Percentiles rank a stretch among this genome's conserved stretches.
phyloP scores from a whole-genome alignment of 2,329 filamentous ascomycete genomes.

The Exophiala bonariae region DNA sequence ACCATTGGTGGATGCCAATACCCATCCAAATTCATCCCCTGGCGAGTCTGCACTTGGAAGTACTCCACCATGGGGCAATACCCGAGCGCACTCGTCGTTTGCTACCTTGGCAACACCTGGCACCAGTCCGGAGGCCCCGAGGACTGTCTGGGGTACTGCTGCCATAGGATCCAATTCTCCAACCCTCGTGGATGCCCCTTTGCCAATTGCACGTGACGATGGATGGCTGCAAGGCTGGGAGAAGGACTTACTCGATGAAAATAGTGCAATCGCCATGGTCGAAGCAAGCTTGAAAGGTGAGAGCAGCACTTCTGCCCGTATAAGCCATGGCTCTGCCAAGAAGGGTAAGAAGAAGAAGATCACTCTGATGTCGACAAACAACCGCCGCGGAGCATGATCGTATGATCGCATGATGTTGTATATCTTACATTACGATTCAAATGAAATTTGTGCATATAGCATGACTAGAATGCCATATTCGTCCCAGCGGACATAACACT shows the following conservation, averaged over 20 bases:
- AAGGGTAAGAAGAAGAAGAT: slow-evolving; percentile 67
- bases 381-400: slow-evolving; percentile 54
- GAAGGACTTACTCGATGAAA: slow-evolving; percentile 68
- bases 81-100: slow-evolving; percentile 41
- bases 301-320: slow-evolving; percentile 26
- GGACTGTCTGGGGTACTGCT: slow-evolving; percentile 91
- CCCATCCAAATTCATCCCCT: slow-evolving; percentile 28
- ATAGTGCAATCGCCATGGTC: slow-evolving; percentile 54
- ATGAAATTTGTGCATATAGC: neutral
- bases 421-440: neutral
- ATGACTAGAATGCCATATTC: too few species aligned
- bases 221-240: slow-evolving; percentile 88
- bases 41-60: slow-evolving; percentile 35
- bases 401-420: slow-evolving; percentile 1
- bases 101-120: slow-evolving; percentile 70
- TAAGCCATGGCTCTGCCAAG: slow-evolving; percentile 29
- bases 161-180: slow-evolving; percentile 63
- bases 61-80: slow-evolving; percentile 43
- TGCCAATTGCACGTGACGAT: slow-evolving; percentile 58
- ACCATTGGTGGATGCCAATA: slow-evolving; percentile 51
- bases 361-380: slow-evolving; percentile 67
- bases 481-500: too few species aligned
- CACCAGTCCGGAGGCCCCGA: slow-evolving; percentile 72
- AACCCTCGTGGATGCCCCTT: slow-evolving; percentile 40
- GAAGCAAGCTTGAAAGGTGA: slow-evolving; percentile 35